Base-by-base conservation (phyloP, 176 grass and related monocot species). In the Secale cereale region DNA sequence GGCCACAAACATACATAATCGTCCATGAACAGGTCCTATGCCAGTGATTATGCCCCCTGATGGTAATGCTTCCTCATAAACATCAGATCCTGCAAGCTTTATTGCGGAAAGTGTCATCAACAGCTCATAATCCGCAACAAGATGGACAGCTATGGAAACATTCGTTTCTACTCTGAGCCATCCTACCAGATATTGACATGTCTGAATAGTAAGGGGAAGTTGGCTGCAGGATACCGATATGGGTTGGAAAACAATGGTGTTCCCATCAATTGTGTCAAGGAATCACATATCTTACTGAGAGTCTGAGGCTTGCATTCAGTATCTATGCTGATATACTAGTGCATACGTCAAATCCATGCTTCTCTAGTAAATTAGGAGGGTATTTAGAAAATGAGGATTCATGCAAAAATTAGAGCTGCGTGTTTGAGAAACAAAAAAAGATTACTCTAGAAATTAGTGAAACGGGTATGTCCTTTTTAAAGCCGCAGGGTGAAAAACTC, bases 1-100 rank as follows among this genome's bases (percentile, higher is more conserved):
- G 39, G 96, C 93, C 62, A 95, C 93, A 29, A 98, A 95, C 96
- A 98, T 94, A 57, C 96, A 98, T 45, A 98, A n/a, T n/a, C 89
- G 73, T 35, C 93, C 93, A 82, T 98, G 93, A 8, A 95, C 86
- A 87, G 96, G 91, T 63, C 93, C 96, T 84, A 98, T 98, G 78
- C 96, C 96, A 86, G 93, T 90, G 33, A 98, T 86, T 82, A 98
- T 91, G 31, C 96, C 96, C 14, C 75, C 96, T 52, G 96, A 98
- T 73, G 96, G 93, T 73, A 98, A 91, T 78, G 91, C 33, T 87
- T 98, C 96, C 48, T 89, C 93, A 37, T 98, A 98, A 77, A 98
- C 91, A 66, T 95, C 91, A 78, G 81, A 89, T 6, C 93, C 93
- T 87, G 96, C 96, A 90, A 98, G 96, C 96, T 98, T 91, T 74